These are phyloP conservation scores for Debaryomyces castellii DNA, from an alignment of 805 yeast species.

Conservation along the genomic window DNA sequence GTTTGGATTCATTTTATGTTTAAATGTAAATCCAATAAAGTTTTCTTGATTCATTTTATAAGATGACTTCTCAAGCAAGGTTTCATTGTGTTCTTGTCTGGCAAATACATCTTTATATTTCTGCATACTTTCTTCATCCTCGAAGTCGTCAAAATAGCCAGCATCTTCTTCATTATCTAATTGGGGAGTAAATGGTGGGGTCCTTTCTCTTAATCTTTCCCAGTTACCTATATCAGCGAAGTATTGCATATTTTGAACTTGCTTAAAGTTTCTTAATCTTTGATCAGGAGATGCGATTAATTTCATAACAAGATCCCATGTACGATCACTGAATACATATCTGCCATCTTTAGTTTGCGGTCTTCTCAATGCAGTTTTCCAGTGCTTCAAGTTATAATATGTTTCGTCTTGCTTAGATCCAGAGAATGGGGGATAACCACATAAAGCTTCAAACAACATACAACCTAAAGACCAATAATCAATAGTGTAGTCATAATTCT, in stretches of 20 bases:
- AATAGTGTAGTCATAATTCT: slow-evolving; percentile 89
- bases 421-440: slow-evolving; percentile 96
- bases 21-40: slow-evolving; percentile 94
- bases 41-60: slow-evolving; percentile 48
- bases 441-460: slow-evolving; percentile 91
- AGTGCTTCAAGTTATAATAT: slow-evolving; percentile 85
- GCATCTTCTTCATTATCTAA: slow-evolving; percentile 97
- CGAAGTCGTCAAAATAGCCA: slow-evolving; percentile 97
- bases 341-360: slow-evolving; percentile 92
- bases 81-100: slow-evolving; percentile 82
- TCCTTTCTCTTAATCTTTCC: slow-evolving; percentile 60
- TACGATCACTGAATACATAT: slow-evolving; percentile 90
- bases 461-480: slow-evolving; percentile 99
- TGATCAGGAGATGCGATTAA: slow-evolving; percentile 77
- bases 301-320: slow-evolving; percentile 84
- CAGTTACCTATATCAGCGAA: slow-evolving; percentile 78
- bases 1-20: slow-evolving; percentile 69
- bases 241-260: slow-evolving; percentile 76
- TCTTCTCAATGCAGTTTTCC: slow-evolving; percentile 85
- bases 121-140: slow-evolving; percentile 95
- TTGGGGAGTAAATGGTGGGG: slow-evolving; percentile 97
- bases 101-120: slow-evolving; percentile 96
- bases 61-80: slow-evolving; percentile 63
- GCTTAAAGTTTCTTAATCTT: slow-evolving; percentile 76
- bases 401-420: slow-evolving; percentile 95